Base-by-base conservation (phyloP, 345 rosid genomes). In the Syzygium jambos region DNA sequence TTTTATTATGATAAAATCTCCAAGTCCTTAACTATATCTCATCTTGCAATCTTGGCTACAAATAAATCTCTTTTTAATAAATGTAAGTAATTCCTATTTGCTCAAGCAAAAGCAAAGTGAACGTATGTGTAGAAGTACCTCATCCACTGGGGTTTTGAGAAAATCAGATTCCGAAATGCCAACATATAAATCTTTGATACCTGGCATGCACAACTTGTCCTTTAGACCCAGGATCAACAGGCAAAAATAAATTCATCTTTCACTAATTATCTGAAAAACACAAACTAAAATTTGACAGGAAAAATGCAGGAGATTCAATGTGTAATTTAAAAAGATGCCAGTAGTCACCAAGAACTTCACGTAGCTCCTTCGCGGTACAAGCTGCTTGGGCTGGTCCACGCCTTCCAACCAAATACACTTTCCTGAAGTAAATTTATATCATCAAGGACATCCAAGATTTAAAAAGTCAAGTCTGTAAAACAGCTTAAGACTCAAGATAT, bases 301-400 rank as follows among this genome's bases (percentile, higher is more conserved):
- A 73, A 56, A 73, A 73, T 19, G 7, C 49, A 73, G 80, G 65
- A 53, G 61, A 54, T 53, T 46, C 3, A 4, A 51, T 84, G 53
- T 25, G 59, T 55, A 84, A 54, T 22, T n/a, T 30, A 3, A 43
- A 53, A 51, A 82, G 23, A 85, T 57, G 12, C 23, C 34, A 78
- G 51, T 34, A 88, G 88, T 85, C 90, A 96, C 99, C 98, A 85
- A 95, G 96, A 91, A 95, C 68, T 95, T 98, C 99, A 23, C 99
- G 95, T 10, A 98, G 95, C 93, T 98, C 99, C 92, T 96, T 98
- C 0, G 98, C 95, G 56, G 99, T 98, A 90, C 97, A 95, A 88
- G 99, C 99, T 86, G 99, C 98, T 91, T 96, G 99, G 91, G 93
- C 95, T 85, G 99, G 99, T 73, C 99, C 99, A 54, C 99, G 97